phyloP scores from a whole-genome alignment of 768 basidiomycete species.

The Kwoniella botswanensis region DNA sequence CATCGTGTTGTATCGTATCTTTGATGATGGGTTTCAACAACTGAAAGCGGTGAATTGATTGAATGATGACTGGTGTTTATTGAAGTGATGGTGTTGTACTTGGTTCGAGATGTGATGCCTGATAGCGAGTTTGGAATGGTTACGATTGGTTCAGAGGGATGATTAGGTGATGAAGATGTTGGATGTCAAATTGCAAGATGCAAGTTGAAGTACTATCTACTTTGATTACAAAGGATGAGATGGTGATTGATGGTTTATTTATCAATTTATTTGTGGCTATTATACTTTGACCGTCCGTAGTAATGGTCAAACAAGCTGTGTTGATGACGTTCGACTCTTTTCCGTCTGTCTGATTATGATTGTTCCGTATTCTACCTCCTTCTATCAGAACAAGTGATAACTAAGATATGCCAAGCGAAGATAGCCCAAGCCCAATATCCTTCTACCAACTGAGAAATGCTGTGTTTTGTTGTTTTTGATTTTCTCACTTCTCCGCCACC shows the following conservation, averaged over 20 bases:
- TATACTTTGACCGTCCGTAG: neutral
- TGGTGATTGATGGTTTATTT: neutral
- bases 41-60: neutral
- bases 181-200: neutral
- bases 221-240: neutral
- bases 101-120: neutral
- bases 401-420: neutral
- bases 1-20: constrained; percentile 19
- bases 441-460: constrained; percentile 5
- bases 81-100: neutral
- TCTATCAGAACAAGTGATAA: neutral
- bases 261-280: constrained; percentile 4
- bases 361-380: neutral
- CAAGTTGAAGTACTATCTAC: constrained; percentile 12
- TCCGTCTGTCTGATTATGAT: neutral
- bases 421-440: neutral
- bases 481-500: neutral
- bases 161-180: neutral
- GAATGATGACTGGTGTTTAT: neutral
- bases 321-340: neutral
- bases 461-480: constrained; percentile 10
- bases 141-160: neutral
- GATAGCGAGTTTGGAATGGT: neutral
- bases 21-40: too few species aligned
- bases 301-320: neutral